phyloP scores from a whole-genome alignment of 2,329 filamentous ascomycete species.

The Aspergillus vadensis region DNA sequence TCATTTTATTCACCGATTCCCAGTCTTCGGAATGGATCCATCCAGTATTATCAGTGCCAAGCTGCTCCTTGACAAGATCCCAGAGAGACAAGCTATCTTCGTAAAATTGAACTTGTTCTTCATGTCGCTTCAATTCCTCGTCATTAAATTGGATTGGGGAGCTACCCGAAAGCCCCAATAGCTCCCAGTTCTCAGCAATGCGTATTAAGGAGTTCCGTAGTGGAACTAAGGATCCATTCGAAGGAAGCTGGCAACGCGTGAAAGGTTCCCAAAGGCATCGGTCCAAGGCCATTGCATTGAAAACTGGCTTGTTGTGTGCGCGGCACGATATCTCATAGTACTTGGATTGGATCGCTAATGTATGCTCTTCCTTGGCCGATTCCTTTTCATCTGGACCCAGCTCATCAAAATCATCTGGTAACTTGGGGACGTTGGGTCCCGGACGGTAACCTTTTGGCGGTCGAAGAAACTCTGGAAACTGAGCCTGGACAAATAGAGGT shows the following conservation, averaged over 20 bases:
- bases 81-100: constrained; percentile 24
- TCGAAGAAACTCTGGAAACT: constrained; percentile 24
- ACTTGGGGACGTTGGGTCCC: constrained; percentile 16
- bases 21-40: constrained; percentile 24
- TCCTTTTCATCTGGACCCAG: constrained; percentile 16
- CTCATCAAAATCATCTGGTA: constrained; percentile 23
- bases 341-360: constrained; percentile 22
- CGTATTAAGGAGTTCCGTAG: constrained; percentile 20
- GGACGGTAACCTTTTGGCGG: constrained; percentile 22
- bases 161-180: constrained; percentile 18
- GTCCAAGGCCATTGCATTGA: constrained; percentile 25
- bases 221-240: constrained; percentile 18
- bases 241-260: constrained; percentile 21
- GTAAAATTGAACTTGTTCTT: constrained; percentile 22
- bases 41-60: constrained; percentile 26
- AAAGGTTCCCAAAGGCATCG: constrained; percentile 26
- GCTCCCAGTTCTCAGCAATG: constrained; percentile 20
- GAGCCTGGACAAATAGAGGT: constrained; percentile 28
- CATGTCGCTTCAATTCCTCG: constrained; percentile 16
- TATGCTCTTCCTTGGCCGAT: constrained; percentile 9
- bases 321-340: constrained; percentile 28
- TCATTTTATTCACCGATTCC: constrained; percentile 22
- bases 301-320: constrained; percentile 21
- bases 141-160: constrained; percentile 22
- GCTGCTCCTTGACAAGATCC: constrained; percentile 24